Evolutionary conservation across 1,284 basidiomycete species (phyloP), one percentile per base, ranked within the genome.

Genomic region (Rhodotorula sp.): DNA sequence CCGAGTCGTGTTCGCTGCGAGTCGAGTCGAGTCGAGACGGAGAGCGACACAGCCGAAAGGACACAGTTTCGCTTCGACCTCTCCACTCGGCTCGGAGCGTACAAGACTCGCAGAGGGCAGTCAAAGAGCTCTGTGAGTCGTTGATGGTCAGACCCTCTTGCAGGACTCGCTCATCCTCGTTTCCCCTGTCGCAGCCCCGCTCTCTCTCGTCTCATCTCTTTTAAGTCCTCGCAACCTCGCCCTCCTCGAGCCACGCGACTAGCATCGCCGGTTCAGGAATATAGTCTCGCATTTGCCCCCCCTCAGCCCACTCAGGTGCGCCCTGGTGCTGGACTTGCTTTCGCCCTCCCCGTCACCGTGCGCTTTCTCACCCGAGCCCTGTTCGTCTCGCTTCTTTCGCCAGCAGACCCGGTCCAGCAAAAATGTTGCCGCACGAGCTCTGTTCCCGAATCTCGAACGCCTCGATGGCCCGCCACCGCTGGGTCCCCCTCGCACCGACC

Each of bases 381-480:
- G 12, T 34, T 49, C 28, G 5, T 8, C 23, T 45, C 57, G 8
- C 5, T 38, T 23, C 57, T 21, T 15, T n/a, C 5, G n/a, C 45
- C 6, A 23, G 16, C 47, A 3, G 6, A 18, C 18, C 4, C 14
- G 16, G n/a, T 18, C 19, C 18, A 19, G 28, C 12, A 4, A 19
- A 23, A 14, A 81, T 81, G 80, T 79, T 81, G 6, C 78, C 92
- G 2, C 87, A 90, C 81, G 88, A 92, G 81, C 87, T 95, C 77
- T 93, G 91, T 78, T 87, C 91, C 23, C 89, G 87, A 75, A 80
- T 95, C 47, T 91, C 93, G 83, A 95, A 95, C 78, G 91, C 92
- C 18, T 93, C 93, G 79, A 87, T 90, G 23, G 90, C 91, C 2
- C 87, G 92, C 23, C 88, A 92, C 80, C 85, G 85, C 57, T 85